Base-by-base conservation (phyloP, 768 basidiomycete species). In the Amyloporia xantha region DNA sequence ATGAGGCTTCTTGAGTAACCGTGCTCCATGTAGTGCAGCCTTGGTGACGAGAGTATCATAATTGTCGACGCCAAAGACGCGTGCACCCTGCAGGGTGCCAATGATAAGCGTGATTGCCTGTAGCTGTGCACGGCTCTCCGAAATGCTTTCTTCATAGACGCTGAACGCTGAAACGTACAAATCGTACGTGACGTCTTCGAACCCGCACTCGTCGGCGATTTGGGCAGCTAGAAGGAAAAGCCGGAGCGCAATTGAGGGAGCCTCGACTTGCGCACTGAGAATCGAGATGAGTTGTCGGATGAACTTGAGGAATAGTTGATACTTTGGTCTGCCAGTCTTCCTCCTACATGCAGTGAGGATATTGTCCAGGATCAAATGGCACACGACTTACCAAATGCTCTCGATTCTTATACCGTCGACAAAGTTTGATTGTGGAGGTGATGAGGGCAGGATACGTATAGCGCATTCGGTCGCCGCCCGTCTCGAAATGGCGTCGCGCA, bases 31-130 rank as follows among this genome's bases (percentile, higher is more conserved):
- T 55, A 98, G 69, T 5, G 95, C 95, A n/a, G 95, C 96, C 68
- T 99, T 98, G 23, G 96, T 98, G 60, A 97, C 92, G 53, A 99
- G 69, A 2, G 95, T 98, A 61, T 98, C 96, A 62, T 96, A 97
- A 65, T 95, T 95, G 59, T 99, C 96, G 41, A 77, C 78, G 28
- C 85, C 86, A 61, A 98, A 98, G n/a, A 94, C 93, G 53, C 84
- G 74, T 26, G 91, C 86, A 9, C 85, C 82, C 48, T 91, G 90
- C 35, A 99, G 70, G 5, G 92, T 90, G 42, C 87, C 86, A 51
- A 98, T 96, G 57, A 99, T 87, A 17, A 94, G 77, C 5, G 92
- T 91, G 62, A 99, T 97, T n/a, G 95, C 94, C 61, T 95, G 91
- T 7, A 99, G 71, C 66, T 99, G 96, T 4, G 92, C 92, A 3